Base-by-base conservation (phyloP, 2,329 filamentous ascomycete genomes). In the Pleomassaria siparia region DNA sequence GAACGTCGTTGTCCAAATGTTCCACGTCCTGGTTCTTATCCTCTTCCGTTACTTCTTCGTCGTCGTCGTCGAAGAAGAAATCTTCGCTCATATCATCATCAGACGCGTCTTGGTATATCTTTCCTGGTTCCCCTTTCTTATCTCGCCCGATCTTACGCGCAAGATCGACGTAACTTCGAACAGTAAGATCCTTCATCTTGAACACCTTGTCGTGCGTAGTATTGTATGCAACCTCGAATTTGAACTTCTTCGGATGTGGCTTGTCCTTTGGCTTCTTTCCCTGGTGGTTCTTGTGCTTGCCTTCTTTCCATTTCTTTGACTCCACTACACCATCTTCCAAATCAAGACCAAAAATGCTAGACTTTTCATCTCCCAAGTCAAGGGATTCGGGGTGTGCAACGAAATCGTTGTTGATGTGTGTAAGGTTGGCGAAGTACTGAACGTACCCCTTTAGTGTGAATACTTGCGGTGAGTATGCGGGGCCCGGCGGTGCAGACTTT, bases 361-460 rank as follows among this genome's bases (percentile, higher is more conserved):
- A 51, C 3, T 46, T 43, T 1, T 51, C n/a, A 4, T 52, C 29
- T 24, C 60, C 57, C 4, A 43, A n/a, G 9, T 24, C 24, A 11
- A 33, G 26, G 16, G 32, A 36, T 13, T 20, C 2, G 18, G 20
- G 12, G 7, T 21, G 44, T 7, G 4, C 56, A 26, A 62, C 54
- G 29, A 84, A 78, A 50, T 88, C 82, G 59, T 91, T 88, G 72
- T 97, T 95, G 72, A 96, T 86, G 49, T 83, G 75, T 0, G 92
- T 97, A n/a, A 99, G 75, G 68, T 99, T 99, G 51, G 92, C 91
- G 70, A 84, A 96, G 70, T 95, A 96, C 63, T 99, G 94, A 3
- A 84, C 90, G 70, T 90, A 96, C 4, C 89, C 84, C 2, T 87
- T 79, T 52, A 91, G 77, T 0, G 89, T 88, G 29, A 97, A 76